phyloP scores from a whole-genome alignment of 192 early-diverging fungal species.

The Coemansia sp. region DNA sequence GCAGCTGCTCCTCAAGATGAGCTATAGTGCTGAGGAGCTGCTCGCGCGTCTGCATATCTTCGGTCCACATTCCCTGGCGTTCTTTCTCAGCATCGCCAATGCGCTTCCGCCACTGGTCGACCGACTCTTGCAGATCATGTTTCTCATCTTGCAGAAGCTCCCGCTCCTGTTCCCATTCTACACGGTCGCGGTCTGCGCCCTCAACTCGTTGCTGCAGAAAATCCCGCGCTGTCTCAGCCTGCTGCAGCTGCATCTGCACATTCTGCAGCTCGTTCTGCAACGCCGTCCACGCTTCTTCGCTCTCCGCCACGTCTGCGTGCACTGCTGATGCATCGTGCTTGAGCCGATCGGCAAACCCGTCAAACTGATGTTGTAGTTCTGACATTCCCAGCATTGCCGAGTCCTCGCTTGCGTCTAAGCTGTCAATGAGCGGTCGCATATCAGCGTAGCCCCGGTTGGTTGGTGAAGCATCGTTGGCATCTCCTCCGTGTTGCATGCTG shows the following conservation, averaged over 20 bases:
- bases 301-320: conserved; percentile 31
- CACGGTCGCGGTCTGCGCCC: conserved; percentile 22
- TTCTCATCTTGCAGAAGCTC: conserved; percentile 35
- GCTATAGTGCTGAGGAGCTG: conserved; percentile 34
- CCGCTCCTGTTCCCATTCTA: conserved; percentile 46
- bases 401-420: neutral
- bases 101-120: conserved; percentile 40
- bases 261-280: conserved; percentile 33
- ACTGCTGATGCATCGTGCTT: conserved; percentile 41
- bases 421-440: conserved; percentile 8
- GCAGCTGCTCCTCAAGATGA: conserved; percentile 28
- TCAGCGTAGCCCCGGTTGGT: conserved; percentile 7
- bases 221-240: conserved; percentile 27
- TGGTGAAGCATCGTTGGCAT: neutral
- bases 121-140: conserved; percentile 20
- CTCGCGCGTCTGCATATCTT: conserved; percentile 35
- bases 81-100: conserved; percentile 43
- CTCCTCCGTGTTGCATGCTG: neutral
- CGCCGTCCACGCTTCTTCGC: conserved; percentile 34
- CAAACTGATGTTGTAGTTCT: conserved; percentile 36
- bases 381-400: conserved; percentile 25
- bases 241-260: conserved; percentile 17
- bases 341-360: conserved; percentile 34
- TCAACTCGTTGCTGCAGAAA: conserved; percentile 20
- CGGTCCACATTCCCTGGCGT: conserved; percentile 43